phyloP scores from a whole-genome alignment of 345 rosid genomes.

The Rhodomyrtus tomentosa region DNA sequence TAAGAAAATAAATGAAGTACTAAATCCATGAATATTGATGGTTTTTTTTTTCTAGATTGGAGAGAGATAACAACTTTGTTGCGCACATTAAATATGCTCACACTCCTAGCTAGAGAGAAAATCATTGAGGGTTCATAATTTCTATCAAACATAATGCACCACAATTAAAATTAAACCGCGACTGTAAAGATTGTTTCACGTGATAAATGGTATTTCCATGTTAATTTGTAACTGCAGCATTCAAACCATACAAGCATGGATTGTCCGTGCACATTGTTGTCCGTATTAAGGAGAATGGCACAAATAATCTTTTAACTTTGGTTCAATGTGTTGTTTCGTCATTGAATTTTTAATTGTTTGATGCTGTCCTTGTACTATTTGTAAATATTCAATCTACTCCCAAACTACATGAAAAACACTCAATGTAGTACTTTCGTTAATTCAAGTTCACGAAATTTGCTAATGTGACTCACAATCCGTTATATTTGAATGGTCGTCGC shows the following conservation, averaged over 20 bases:
- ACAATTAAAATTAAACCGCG: too few relatives aligned
- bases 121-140: neutral
- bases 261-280: too few relatives aligned
- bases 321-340: fast-evolving
- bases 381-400: neutral
- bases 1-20: neutral
- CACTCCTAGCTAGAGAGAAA: neutral
- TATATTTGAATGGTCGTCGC: fast-evolving
- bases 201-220: too few relatives aligned
- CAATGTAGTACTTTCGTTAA: too few relatives aligned
- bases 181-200: too few relatives aligned
- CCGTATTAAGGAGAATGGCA: neutral
- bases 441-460: neutral
- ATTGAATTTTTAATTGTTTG: neutral
- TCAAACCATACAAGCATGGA: too few relatives aligned
- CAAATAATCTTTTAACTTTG: neutral
- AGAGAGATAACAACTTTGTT: neutral
- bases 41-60: neutral
- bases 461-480: neutral
- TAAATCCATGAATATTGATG: neutral
- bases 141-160: too few relatives aligned
- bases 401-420: neutral
- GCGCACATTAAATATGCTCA: neutral
- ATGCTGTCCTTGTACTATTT: fast-evolving
- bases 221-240: too few relatives aligned